Evolutionary conservation across 2,329 filamentous ascomycete species (phyloP).

Genomic region (Colletotrichum sp.): DNA sequence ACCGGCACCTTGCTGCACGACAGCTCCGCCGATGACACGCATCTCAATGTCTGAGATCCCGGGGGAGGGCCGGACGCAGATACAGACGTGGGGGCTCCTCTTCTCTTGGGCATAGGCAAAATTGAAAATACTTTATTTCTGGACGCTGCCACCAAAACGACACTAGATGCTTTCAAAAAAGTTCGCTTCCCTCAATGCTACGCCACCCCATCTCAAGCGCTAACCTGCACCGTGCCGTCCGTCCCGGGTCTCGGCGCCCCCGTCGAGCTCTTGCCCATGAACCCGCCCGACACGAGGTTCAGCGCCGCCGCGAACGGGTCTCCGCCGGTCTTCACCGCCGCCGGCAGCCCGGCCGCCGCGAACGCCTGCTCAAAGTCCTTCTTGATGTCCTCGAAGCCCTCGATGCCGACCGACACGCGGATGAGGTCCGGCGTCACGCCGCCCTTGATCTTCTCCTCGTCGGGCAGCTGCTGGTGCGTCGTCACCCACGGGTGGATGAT

Average conservation of each 20-base stretch:
- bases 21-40: neutral
- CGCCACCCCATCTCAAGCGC: neutral
- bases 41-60: neutral
- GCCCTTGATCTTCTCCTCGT: slow-evolving; percentile 68
- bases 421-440: slow-evolving; percentile 59
- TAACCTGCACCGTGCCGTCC: neutral
- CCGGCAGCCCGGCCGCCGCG: slow-evolving; percentile 1
- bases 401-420: slow-evolving; percentile 47
- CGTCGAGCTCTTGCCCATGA: slow-evolving; percentile 15
- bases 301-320: slow-evolving; percentile 9
- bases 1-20: neutral
- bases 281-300: slow-evolving; percentile 12
- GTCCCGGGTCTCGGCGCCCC: slow-evolving; percentile 15
- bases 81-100: neutral
- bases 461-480: slow-evolving; percentile 72
- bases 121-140: neutral
- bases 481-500: slow-evolving; percentile 77
- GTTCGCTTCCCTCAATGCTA: neutral
- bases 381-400: slow-evolving; percentile 77
- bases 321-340: slow-evolving; percentile 1
- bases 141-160: neutral
- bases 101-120: neutral
- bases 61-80: neutral
- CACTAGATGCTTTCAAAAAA: neutral
- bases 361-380: slow-evolving; percentile 71